Evolutionary conservation across 495 filamentous ascomycete genomes (phyloP), one percentile per base, ranked within the genome.

Genomic region (Hypoxylon cercidicola): DNA sequence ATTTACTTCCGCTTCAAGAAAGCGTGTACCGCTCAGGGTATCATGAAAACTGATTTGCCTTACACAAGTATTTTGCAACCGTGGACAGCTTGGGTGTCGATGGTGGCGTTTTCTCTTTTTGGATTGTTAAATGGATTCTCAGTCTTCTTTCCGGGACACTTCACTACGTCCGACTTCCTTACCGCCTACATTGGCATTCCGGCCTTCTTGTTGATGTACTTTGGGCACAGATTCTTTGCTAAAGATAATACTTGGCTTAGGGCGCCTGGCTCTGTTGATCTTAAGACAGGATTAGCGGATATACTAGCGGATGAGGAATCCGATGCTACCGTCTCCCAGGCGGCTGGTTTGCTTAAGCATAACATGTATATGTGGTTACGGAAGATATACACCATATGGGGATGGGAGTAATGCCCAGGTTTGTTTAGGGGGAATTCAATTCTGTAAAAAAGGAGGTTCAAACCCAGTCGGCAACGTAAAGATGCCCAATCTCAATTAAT

Each of bases 111-210:
- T 46, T 67, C 68, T 11, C 74, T 88, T 53, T 76, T 89, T 43
- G 70, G 72, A 4, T 69, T 89, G 6, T 81, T 88, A 68, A 89
- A 87, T 67, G 87, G 88, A 5, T 89, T 88, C 69, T 80, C 81
- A 21, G 84, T 85, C 16, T 89, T 89, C 66, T 87, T 86, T 70
- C 82, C 85, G 0, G 76, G 78, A 0, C 69, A 83, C 8, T 89
- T 71, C 48, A 55, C 49, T 12, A 57, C 39, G 1, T 52, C 64
- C 15, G 51, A 41, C 39, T 90, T 90, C 69, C 74, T 90, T 47
- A 85, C 87, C 6, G 79, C 87, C 0, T 90, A 90, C 52, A 83
- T 89, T 55, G 85, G 85, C 6, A 84, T 88, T 50, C 85, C 84
- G 0, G 81, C 83, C 15, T 88, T 88, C 59, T 45, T 86, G 49